phyloP scores from a whole-genome alignment of 2,329 filamentous ascomycete species.

The Pseudogymnoascus sp. region DNA sequence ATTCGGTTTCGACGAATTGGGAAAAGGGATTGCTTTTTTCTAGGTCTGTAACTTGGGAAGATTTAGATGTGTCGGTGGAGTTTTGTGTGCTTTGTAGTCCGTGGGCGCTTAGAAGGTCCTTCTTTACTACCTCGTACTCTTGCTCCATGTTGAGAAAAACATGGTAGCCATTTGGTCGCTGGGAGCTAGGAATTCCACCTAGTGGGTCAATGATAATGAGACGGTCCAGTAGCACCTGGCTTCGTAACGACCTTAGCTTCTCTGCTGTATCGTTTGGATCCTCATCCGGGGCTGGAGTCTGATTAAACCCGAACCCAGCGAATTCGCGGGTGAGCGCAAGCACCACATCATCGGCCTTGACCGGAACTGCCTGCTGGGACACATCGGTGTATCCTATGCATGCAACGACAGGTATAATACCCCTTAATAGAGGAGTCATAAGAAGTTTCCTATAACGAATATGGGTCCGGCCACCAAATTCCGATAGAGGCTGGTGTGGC shows the following conservation, averaged over 20 bases:
- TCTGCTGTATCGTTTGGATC: constrained; percentile 33
- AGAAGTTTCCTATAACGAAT: constrained; percentile 45
- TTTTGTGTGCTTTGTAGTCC: constrained; percentile 27
- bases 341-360: constrained; percentile 55
- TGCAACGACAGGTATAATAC: constrained; percentile 62
- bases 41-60: not conserved
- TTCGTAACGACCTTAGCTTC: constrained; percentile 33
- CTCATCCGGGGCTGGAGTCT: constrained; percentile 29
- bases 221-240: constrained; percentile 62
- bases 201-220: constrained; percentile 82
- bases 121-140: constrained; percentile 63
- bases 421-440: constrained; percentile 55
- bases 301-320: constrained; percentile 50
- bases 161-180: constrained; percentile 54
- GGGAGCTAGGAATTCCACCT: constrained; percentile 69
- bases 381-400: constrained; percentile 50
- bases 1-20: constrained; percentile 10
- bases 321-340: constrained; percentile 71
- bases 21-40: not conserved
- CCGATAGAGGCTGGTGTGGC: not conserved
- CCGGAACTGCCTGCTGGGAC: constrained; percentile 37
- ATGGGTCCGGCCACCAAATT: constrained; percentile 19
- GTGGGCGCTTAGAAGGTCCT: constrained; percentile 40
- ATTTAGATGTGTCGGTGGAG: constrained; percentile 10
- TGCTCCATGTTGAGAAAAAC: constrained; percentile 92